phyloP scores from a whole-genome alignment of 2,329 filamentous ascomycete genomes.

The Colletotrichum noveboracense region DNA sequence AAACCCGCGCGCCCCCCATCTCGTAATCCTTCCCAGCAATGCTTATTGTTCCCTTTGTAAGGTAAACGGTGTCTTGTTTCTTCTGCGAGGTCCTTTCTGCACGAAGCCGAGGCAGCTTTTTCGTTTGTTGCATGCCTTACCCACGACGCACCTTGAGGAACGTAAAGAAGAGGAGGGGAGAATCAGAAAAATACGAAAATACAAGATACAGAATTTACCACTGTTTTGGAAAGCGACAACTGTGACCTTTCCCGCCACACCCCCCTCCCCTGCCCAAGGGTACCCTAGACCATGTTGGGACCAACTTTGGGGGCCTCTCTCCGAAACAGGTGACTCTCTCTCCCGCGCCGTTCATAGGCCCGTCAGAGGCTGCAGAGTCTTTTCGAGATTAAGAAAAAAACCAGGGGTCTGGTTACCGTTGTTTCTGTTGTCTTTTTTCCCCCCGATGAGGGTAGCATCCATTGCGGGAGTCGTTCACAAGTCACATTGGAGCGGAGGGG shows the following conservation, averaged over 20 bases:
- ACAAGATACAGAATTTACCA: neutral
- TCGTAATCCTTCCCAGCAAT: conserved; percentile 14
- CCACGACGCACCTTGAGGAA: neutral
- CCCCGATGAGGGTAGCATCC: neutral
- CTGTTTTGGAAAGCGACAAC: neutral
- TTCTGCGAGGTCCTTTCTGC: neutral
- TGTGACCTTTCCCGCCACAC: neutral
- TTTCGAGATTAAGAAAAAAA: neutral
- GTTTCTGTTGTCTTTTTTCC: neutral
- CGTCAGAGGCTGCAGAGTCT: neutral
- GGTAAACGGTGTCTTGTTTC: neutral
- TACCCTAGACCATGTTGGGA: neutral
- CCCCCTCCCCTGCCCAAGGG: neutral
- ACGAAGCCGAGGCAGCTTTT: neutral
- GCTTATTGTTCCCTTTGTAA: conserved; percentile 19
- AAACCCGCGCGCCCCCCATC: neutral
- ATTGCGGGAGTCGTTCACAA: neutral
- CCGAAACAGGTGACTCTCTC: neutral
- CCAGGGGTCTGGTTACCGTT: neutral
- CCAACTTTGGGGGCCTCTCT: neutral
- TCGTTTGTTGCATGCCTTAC: neutral
- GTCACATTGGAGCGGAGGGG: neutral
- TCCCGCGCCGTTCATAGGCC: neutral
- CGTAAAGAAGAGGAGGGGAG: neutral
- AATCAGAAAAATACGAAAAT: neutral